Percentiles rank a stretch among this genome's conserved stretches.
These are phyloP conservation scores for Penicillium canariense DNA, from an alignment of 495 filamentous ascomycete genomes.

Conservation along the genomic window DNA sequence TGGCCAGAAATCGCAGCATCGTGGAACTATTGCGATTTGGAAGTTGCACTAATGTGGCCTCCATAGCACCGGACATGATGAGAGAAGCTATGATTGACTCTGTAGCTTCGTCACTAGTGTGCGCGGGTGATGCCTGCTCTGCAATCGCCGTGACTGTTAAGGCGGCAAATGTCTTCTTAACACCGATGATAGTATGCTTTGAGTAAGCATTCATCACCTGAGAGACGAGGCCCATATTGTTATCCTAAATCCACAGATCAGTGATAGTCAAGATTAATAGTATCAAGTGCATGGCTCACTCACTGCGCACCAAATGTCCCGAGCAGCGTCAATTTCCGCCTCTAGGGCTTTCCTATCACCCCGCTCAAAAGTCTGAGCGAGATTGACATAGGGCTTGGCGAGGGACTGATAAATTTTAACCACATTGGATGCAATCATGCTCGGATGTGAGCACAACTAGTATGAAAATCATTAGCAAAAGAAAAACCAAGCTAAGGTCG, in stretches of 20 bases:
- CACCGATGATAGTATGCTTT: conserved; percentile 41
- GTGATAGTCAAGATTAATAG: background rate
- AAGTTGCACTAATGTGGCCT: conserved; percentile 51
- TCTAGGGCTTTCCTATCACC: conserved; percentile 54
- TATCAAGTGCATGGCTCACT: conserved; percentile 22
- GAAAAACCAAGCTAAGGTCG: background rate
- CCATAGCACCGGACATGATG: conserved; percentile 54
- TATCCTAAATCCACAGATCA: conserved; percentile 45
- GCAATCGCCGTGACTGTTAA: conserved; percentile 44
- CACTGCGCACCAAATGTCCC: conserved; percentile 58
- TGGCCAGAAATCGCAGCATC: conserved; percentile 35
- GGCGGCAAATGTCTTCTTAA: conserved; percentile 47
- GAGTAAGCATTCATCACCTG: conserved; percentile 50
- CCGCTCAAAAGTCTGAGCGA: conserved; percentile 67
- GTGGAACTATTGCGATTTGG: conserved; percentile 42
- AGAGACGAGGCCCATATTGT: conserved; percentile 54
- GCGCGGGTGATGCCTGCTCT: conserved; percentile 36
- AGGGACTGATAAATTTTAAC: conserved; percentile 57
- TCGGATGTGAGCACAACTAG: conserved; percentile 42
- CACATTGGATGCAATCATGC: conserved; percentile 43
- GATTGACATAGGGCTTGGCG: conserved; percentile 65
- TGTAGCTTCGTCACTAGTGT: conserved; percentile 44
- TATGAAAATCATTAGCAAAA: conserved; percentile 15
- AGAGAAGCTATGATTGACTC: conserved; percentile 48
- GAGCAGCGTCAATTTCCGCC: conserved; percentile 56